Conservation (phyloP, 768 basidiomycete species). For the Trametes elegans region DNA sequence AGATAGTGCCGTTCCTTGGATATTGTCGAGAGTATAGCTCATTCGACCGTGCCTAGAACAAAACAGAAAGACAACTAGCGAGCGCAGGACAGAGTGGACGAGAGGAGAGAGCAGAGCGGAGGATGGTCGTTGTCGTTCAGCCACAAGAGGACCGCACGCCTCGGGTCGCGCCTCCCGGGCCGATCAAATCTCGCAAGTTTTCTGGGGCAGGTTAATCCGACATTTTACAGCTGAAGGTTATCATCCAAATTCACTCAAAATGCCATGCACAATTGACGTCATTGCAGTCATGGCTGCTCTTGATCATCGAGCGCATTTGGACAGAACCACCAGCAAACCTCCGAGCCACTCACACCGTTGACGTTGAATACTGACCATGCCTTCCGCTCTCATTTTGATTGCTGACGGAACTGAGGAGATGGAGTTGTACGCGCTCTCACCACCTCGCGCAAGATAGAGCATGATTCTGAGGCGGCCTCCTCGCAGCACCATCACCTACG, state of each 20-base stretch:
- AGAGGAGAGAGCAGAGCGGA: neutral
- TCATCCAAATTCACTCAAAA: too few species aligned
- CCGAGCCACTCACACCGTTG: neutral
- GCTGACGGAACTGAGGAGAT: constrained; percentile 88
- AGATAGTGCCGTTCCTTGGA: neutral
- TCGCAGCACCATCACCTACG: constrained; percentile 73
- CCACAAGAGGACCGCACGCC: neutral
- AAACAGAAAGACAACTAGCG: neutral
- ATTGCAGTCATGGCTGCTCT: too few species aligned
- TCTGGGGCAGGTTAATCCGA: too few species aligned
- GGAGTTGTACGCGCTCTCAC: constrained; percentile 64
- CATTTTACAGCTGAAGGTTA: neutral
- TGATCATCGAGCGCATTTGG: too few species aligned
- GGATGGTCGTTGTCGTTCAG: neutral
- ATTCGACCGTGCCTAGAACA: neutral
- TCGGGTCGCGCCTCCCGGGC: neutral
- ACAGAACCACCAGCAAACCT: too few species aligned
- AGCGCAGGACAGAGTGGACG: neutral
- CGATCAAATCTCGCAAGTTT: neutral
- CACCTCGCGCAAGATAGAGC: neutral
- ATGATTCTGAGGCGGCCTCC: neutral
- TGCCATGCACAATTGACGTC: too few species aligned
- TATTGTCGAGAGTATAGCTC: neutral
- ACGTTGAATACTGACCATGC: constrained; percentile 20
- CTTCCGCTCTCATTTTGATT: constrained; percentile 68